Conservation (phyloP, 2,329 filamentous ascomycete species). For the Clonostachys rosea region DNA sequence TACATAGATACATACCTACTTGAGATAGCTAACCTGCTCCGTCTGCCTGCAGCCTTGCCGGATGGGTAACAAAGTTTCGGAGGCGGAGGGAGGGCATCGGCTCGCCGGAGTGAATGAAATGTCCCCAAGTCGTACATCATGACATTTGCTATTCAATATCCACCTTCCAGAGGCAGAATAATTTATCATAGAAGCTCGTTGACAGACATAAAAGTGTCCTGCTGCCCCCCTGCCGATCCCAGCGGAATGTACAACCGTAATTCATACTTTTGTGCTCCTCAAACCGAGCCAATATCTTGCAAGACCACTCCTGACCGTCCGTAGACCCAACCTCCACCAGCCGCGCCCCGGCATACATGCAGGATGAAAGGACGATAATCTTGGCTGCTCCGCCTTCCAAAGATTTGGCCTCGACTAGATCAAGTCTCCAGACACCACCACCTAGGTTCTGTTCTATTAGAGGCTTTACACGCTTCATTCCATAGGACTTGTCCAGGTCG, state of each 20-base stretch:
- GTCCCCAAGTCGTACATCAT: background rate
- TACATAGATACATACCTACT: too few relatives aligned
- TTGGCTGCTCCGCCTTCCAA: constrained; percentile 9
- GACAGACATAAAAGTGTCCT: constrained; percentile 48
- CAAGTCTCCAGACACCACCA: constrained; percentile 82
- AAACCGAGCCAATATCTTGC: constrained; percentile 66
- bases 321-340: constrained; percentile 46
- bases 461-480: constrained; percentile 37
- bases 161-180: constrained; percentile 61
- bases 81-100: too few relatives aligned
- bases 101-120: too few relatives aligned
- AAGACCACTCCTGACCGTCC: constrained; percentile 42
- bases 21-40: too few relatives aligned
- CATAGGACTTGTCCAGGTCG: constrained; percentile 31
- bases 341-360: constrained; percentile 84
- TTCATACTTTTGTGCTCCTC: constrained; percentile 93
- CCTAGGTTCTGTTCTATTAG: constrained; percentile 66
- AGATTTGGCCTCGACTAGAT: constrained; percentile 39
- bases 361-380: constrained; percentile 62
- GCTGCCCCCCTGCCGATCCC: constrained; percentile 1
- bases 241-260: constrained; percentile 67
- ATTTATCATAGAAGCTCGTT: constrained; percentile 73
- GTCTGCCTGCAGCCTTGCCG: too few relatives aligned
- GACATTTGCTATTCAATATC: constrained; percentile 6
- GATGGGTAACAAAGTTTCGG: too few relatives aligned